Percentiles rank a stretch among this genome's conserved stretches.
These are phyloP conservation scores for Aspergillus eucalypticola DNA, from an alignment of 2,329 filamentous ascomycete genomes.

Conservation along the genomic window DNA sequence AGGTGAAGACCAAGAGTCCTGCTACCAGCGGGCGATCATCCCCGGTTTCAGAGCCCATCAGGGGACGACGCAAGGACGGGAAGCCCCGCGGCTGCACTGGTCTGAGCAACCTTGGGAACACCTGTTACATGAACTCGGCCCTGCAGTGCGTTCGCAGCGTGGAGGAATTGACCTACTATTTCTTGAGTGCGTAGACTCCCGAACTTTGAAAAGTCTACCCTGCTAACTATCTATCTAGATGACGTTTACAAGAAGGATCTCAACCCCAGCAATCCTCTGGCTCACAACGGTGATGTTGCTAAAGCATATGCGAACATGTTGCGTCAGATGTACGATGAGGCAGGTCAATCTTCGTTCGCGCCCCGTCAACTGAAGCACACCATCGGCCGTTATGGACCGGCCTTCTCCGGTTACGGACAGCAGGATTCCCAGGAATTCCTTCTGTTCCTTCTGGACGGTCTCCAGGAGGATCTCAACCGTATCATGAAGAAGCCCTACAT, in stretches of 20 bases:
- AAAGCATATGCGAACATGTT: conserved; percentile 76
- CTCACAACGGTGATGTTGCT: conserved; percentile 84
- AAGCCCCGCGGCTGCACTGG: conserved; percentile 76
- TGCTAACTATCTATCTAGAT: conserved; percentile 36
- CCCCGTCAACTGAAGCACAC: conserved; percentile 80
- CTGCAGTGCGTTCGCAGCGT: conserved; percentile 92
- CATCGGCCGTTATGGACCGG: conserved; percentile 76
- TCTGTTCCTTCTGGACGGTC: conserved; percentile 87
- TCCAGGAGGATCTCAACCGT: conserved; percentile 93
- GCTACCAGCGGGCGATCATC: conserved; percentile 65
- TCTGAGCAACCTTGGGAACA: conserved; percentile 88
- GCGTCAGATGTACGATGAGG: conserved; percentile 73
- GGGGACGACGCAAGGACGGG: conserved; percentile 68
- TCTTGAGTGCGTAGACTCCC: conserved; percentile 56
- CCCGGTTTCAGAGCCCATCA: conserved; percentile 68
- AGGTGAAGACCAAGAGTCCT: conserved; percentile 42
- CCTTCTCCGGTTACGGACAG: conserved; percentile 92
- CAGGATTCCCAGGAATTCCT: conserved; percentile 98
- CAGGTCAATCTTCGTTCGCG: conserved; percentile 65
- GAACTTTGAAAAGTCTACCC: background rate
- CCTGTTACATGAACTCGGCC: conserved; percentile 99
- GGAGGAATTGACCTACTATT: conserved; percentile 90
- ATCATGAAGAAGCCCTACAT: conserved; percentile 96
- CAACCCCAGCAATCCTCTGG: conserved; percentile 81
- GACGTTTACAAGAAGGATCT: conserved; percentile 75